Evolutionary conservation across 331 rosid genomes (phyloP), one percentile per base, ranked within the genome.

Genomic region (Spiraea crenata): DNA sequence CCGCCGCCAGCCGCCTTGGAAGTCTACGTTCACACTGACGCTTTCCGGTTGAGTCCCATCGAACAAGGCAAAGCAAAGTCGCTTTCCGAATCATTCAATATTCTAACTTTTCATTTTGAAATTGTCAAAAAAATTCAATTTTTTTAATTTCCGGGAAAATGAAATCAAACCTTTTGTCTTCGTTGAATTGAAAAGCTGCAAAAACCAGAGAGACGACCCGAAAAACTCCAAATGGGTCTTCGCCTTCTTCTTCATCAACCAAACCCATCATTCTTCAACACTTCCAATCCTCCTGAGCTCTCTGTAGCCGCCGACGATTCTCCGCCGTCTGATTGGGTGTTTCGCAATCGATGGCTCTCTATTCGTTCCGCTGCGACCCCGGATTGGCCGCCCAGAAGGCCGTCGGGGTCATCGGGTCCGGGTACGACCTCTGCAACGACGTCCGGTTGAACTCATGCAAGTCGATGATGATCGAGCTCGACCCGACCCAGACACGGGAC

Each of bases 351-450:
- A 74, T 82, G 96, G 82, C 83, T 40, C 17, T 64, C 40, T 56
- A 16, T 38, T 72, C 37, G 60, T 71, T 65, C 12, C 87, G 81
- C 57, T 64, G 76, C 61, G 85, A 88, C 56, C 81, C 96, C 6
- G 84, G 86, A 4, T 62, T 67, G 2, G 90, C 96, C 2, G 99
- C 99, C 8, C 81, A 87, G 70, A 86, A 80, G 60, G 96, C 97
- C 0, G 96, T 93, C 5, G 66, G 77, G 35, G 86, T 80, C 0
- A 87, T 93, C 80, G 99, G 99, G 10, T 76, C 64, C 31, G 99
- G 99, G 1, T 93, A 87, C 68, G 89, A 93, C 75, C 68, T 91
- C 16, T 82, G 89, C 78, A 31, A 1, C 12, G 99, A 93, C 69
- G 42, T 89, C 25, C 77, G 92, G 5, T 70, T 88, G 42, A 75